Evolutionary conservation across 2,329 filamentous ascomycete genomes (phyloP), one percentile per base, ranked within the genome.

Genomic region (Fusarium setosum): DNA sequence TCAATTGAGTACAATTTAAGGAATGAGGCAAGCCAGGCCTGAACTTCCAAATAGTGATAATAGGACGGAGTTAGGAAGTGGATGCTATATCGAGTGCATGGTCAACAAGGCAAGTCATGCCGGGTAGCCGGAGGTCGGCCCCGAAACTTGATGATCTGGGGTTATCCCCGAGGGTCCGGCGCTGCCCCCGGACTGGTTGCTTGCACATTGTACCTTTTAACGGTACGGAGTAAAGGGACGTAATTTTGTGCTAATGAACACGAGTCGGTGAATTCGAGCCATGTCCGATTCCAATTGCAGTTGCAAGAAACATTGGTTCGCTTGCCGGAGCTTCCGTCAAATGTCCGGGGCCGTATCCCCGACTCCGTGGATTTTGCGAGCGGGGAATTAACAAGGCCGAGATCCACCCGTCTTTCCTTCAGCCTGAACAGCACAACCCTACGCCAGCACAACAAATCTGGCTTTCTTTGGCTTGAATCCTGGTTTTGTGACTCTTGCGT

Each of bases 341-440:
- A 58, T 41, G 24, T 9, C 64, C 56, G 64, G 60, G 17, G 24
- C 48, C 32, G 41, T 61, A 68, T 52, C 44, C 40, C 64, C 60
- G 60, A 65, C 31, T 68, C 64, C 60, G 64, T 51, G 26, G 35
- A 61, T 61, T 54, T 11, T 37, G 63, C 64, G 51, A 61, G 60
- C 64, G 64, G 64, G 35, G 48, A 68, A 41, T 68, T 67, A 31
- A 13, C 45, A 48, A 10, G 23, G 31, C 60, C 60, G 64, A 68
- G 45, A 54, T 61, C 23, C 63, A 66, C 49, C 51, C 26, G 44
- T 50, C 26, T n/a, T n/a, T n/a, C n/a, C n/a, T n/a, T n/a, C n/a
- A n/a, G n/a, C n/a, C n/a, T n/a, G n/a, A n/a, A n/a, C n/a, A n/a
- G n/a, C n/a, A n/a, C n/a, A n/a, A n/a, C n/a, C n/a, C n/a, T n/a